phyloP scores from a whole-genome alignment of 2,329 filamentous ascomycete species.

The Pseudocercospora musae region DNA sequence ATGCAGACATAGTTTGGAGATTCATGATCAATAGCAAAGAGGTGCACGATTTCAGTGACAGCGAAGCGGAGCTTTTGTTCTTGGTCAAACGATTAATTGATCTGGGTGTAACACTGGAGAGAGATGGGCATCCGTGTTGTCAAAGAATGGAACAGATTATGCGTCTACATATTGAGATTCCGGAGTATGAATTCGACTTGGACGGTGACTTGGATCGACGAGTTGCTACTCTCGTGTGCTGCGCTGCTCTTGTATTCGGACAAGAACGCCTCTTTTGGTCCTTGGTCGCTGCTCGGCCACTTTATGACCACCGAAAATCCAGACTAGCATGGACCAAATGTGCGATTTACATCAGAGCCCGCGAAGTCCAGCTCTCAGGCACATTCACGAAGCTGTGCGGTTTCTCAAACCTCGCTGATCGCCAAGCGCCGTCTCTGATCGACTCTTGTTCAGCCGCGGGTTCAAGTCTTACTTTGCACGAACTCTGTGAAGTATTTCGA shows the following conservation, averaged over 20 bases:
- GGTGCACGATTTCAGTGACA: background rate
- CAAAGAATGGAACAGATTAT: no score
- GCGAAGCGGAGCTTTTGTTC: background rate
- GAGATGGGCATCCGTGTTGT: background rate
- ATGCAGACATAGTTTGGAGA: background rate
- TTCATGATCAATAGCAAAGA: background rate
- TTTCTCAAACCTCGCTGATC: no score
- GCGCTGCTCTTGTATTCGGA: background rate
- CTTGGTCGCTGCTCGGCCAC: background rate
- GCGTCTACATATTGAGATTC: no score
- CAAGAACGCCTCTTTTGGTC: background rate
- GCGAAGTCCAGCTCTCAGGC: no score
- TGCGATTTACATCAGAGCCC: no score
- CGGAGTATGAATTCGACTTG: no score
- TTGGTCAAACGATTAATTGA: background rate
- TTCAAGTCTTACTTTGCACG: no score
- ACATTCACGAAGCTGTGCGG: no score
- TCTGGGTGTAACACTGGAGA: background rate
- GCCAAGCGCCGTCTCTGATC: no score
- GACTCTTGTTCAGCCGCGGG: no score
- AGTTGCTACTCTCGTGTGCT: background rate
- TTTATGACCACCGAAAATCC: background rate
- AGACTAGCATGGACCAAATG: background rate
- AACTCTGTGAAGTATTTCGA: no score
- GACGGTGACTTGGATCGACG: background rate